Percentiles rank a stretch among this genome's conserved stretches.
Evolutionary conservation across 495 filamentous ascomycete species (phyloP).

Genomic region (Lentithecium fluviatile): DNA sequence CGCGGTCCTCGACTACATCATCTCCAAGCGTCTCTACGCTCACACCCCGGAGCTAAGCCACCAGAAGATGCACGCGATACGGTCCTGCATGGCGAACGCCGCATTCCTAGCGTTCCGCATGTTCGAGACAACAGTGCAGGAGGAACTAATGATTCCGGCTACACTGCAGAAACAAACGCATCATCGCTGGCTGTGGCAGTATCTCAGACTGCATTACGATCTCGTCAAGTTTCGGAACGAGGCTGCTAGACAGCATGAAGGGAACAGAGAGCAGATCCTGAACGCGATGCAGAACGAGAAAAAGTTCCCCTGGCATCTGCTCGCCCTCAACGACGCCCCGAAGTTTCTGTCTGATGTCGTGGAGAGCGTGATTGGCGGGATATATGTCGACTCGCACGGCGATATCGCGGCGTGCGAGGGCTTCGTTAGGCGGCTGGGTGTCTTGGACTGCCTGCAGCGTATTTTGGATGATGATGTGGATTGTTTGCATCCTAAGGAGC

Average conservation of each 20-base stretch:
- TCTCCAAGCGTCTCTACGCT: slow-evolving; percentile 56
- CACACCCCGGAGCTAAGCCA: slow-evolving; percentile 53
- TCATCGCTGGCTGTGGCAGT: slow-evolving; percentile 60
- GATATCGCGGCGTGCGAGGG: slow-evolving; percentile 54
- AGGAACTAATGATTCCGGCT: slow-evolving; percentile 1
- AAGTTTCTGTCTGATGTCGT: slow-evolving; percentile 89
- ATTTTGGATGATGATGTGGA: slow-evolving; percentile 60
- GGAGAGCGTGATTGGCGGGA: slow-evolving; percentile 77
- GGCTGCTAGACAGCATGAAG: slow-evolving; percentile 51
- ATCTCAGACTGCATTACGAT: slow-evolving; percentile 59
- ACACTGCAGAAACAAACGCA: slow-evolving; percentile 34
- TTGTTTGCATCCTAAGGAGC: slow-evolving; percentile 72
- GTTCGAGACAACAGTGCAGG: slow-evolving; percentile 29
- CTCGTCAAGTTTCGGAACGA: slow-evolving; percentile 48
- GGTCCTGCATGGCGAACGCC: slow-evolving; percentile 76
- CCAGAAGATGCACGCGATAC: slow-evolving; percentile 69
- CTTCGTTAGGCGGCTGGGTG: slow-evolving; percentile 63
- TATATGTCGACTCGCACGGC: slow-evolving; percentile 76
- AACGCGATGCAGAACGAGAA: slow-evolving; percentile 49
- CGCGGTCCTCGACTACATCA: slow-evolving; percentile 75
- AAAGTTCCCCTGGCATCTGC: slow-evolving; percentile 72
- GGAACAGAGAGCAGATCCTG: slow-evolving; percentile 52
- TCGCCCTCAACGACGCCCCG: slow-evolving; percentile 62
- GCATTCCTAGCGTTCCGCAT: slow-evolving; percentile 82
- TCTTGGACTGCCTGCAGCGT: slow-evolving; percentile 61